phyloP scores from a whole-genome alignment of 257 asterid genomes.

The Thymus quinquecostatus region DNA sequence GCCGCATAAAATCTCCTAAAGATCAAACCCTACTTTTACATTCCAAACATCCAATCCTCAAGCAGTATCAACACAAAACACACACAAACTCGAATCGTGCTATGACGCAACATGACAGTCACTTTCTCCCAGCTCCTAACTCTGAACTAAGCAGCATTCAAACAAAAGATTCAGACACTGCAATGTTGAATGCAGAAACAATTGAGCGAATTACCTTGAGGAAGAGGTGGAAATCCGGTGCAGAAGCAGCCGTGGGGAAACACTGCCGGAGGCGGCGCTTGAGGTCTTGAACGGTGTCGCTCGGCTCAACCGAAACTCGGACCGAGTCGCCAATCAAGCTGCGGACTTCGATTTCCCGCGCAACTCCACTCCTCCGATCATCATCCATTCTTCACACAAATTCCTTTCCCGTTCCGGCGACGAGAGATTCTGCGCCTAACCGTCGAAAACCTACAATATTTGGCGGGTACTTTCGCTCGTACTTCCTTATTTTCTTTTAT shows the following conservation, averaged over 20 bases:
- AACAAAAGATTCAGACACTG: background rate
- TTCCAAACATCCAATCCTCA: background rate
- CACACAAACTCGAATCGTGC: background rate
- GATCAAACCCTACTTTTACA: constrained; percentile 6
- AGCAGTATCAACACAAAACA: background rate
- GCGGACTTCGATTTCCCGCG: constrained; percentile 61
- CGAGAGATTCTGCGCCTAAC: background rate
- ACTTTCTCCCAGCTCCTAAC: constrained; percentile 11
- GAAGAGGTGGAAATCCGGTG: constrained; percentile 81
- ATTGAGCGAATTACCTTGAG: constrained; percentile 47
- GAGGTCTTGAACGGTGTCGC: constrained; percentile 59
- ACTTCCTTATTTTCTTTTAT: too few species aligned
- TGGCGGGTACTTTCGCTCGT: constrained; percentile 30
- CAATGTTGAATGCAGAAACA: background rate
- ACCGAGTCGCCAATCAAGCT: constrained; percentile 76
- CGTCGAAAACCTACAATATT: constrained; percentile 27
- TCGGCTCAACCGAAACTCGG: constrained; percentile 40
- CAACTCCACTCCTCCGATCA: constrained; percentile 22
- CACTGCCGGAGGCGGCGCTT: constrained; percentile 56
- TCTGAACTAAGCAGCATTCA: background rate
- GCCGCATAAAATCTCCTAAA: background rate
- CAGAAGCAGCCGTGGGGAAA: constrained; percentile 63
- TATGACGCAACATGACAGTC: background rate
- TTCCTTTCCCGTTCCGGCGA: constrained; percentile 1
- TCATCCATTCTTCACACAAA: constrained; percentile 35